Conservation (phyloP, 371 early-diverging fungal genomes). For the Rhizopus delemar region DNA sequence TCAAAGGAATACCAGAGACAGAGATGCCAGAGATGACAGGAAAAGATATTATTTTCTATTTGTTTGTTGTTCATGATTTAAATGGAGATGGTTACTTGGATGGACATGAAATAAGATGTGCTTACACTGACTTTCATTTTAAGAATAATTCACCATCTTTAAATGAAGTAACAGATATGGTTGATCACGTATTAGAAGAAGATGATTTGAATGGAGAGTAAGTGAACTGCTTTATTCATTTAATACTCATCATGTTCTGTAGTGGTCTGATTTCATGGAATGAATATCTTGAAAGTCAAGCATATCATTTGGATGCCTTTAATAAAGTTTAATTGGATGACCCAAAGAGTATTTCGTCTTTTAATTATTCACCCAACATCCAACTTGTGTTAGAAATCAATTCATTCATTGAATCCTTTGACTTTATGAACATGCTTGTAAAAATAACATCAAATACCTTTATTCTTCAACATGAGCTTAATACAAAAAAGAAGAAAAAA, state of each 20-base stretch:
- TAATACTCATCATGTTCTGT: slow-evolving; percentile 2
- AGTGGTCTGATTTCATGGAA: slow-evolving; percentile 73
- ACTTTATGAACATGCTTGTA: too few relatives aligned
- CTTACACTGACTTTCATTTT: slow-evolving; percentile 53
- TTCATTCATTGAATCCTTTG: too few relatives aligned
- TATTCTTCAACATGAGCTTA: too few relatives aligned
- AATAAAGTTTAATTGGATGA: too few relatives aligned
- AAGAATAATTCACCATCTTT: slow-evolving; percentile 36
- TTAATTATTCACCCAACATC: too few relatives aligned
- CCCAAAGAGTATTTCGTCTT: too few relatives aligned
- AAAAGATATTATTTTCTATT: slow-evolving; percentile 54
- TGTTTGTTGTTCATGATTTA: slow-evolving; percentile 65
- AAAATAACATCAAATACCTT: too few relatives aligned
- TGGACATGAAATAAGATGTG: slow-evolving; percentile 71
- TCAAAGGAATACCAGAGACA: slow-evolving; percentile 31
- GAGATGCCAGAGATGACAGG: slow-evolving; percentile 31
- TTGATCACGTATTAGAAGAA: slow-evolving; percentile 67
- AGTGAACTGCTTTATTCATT: slow-evolving; percentile 17
- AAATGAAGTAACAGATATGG: slow-evolving; percentile 53
- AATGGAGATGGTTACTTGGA: slow-evolving; percentile 69
- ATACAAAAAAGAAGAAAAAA: too few relatives aligned
- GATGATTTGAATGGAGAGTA: slow-evolving; percentile 68
- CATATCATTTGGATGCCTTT: slow-evolving; percentile 40
- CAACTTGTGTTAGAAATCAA: too few relatives aligned
- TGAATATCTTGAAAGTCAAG: slow-evolving; percentile 67